Percentiles rank a stretch among this genome's conserved stretches.
Evolutionary conservation across 441 rosid species (phyloP).

Genomic region (Gossypium davidsonii): DNA sequence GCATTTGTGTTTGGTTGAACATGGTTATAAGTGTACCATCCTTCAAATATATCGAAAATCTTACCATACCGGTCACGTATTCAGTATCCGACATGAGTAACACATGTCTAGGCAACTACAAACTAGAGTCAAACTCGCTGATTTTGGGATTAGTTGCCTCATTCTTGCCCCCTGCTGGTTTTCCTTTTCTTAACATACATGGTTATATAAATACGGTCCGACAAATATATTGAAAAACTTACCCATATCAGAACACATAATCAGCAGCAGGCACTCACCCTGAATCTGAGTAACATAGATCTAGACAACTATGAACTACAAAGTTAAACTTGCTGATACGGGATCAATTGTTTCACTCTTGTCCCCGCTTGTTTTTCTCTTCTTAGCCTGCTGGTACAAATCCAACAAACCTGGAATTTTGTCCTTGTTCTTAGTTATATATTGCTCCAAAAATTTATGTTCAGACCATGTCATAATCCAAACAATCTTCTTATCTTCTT

Average conservation of each 20-base stretch:
- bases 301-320: background rate
- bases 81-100: background rate
- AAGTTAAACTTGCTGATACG: too few relatives aligned
- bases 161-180: background rate
- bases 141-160: background rate
- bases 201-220: background rate
- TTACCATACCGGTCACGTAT: background rate
- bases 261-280: background rate
- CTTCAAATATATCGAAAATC: background rate
- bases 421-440: background rate
- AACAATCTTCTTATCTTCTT: constrained; percentile 1
- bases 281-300: background rate
- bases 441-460: background rate
- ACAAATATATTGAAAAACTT: too few relatives aligned
- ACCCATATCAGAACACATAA: background rate
- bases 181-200: background rate
- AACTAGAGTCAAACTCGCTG: background rate
- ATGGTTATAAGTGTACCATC: background rate
- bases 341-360: background rate
- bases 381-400: background rate
- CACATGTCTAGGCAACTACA: background rate
- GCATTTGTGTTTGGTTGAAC: background rate
- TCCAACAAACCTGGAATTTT: constrained; percentile 7
- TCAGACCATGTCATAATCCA: background rate
- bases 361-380: background rate